A percentile compares a stretch with the other conserved stretches of the same genome.
Evolutionary conservation across 2,329 filamentous ascomycete species (phyloP).

Genomic region (Drechslerella dactyloides): DNA sequence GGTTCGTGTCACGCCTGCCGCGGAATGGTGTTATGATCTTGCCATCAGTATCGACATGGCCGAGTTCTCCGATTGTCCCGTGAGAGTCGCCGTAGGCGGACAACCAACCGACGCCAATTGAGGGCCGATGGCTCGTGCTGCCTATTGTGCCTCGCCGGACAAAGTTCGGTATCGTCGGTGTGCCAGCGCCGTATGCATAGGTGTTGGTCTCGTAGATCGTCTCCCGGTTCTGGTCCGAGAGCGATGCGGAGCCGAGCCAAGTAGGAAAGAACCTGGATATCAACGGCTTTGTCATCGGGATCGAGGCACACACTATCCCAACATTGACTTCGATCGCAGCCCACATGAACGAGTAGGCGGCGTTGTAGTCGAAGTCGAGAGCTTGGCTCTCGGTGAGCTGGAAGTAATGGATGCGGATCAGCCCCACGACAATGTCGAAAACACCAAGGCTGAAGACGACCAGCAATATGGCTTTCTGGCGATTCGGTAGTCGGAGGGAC

Average conservation of each 20-base stretch:
- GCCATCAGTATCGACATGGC: conserved; percentile 41
- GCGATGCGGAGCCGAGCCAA: conserved; percentile 46
- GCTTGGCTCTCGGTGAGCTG: conserved; percentile 69
- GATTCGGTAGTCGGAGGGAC: conserved; percentile 79
- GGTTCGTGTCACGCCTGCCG: conserved; percentile 25
- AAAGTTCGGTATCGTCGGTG: conserved; percentile 23
- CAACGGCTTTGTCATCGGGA: conserved; percentile 89
- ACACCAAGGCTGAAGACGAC: conserved; percentile 85
- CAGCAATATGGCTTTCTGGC: conserved; percentile 86
- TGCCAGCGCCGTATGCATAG: conserved; percentile 34
- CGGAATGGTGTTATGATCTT: conserved; percentile 34
- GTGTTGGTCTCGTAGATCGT: conserved; percentile 13
- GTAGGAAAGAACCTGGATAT: conserved; percentile 62
- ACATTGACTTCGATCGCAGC: conserved; percentile 89
- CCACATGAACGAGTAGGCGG: conserved; percentile 89
- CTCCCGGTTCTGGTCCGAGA: conserved; percentile 9
- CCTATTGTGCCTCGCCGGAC: conserved; percentile 38
- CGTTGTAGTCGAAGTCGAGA: conserved; percentile 71
- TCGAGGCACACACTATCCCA: conserved; percentile 86
- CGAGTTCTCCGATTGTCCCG: conserved; percentile 37
- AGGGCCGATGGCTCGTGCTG: conserved; percentile 44
- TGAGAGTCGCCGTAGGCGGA: conserved; percentile 33
- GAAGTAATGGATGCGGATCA: conserved; percentile 86
- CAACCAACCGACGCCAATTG: conserved; percentile 43
- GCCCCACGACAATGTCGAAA: conserved; percentile 86